A percentile compares a stretch with the other conserved stretches of the same genome.
Evolutionary conservation across 495 filamentous ascomycete species (phyloP).

Genomic region (Neurospora sp.): DNA sequence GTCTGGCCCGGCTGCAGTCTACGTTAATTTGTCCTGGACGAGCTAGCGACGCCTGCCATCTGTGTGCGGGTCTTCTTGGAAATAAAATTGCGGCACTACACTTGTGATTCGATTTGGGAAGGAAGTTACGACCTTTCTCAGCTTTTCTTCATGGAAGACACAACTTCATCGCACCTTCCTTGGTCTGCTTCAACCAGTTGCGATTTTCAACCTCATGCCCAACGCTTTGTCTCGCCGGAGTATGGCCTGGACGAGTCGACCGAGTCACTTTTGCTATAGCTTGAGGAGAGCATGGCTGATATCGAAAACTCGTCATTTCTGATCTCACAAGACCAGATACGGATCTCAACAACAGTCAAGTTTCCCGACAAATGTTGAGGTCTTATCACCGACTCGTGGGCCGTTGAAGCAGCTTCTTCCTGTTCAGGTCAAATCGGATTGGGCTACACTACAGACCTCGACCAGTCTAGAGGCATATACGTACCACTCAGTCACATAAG

Average conservation of each 20-base stretch:
- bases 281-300: background rate
- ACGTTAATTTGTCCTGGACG: too few relatives aligned
- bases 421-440: background rate
- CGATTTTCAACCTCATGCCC: background rate
- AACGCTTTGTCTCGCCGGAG: background rate
- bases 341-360: background rate
- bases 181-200: background rate
- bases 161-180: background rate
- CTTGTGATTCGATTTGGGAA: background rate
- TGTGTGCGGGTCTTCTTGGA: background rate
- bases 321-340: background rate
- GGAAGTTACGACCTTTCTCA: background rate
- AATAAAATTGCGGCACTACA: background rate
- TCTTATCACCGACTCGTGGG: background rate
- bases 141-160: background rate
- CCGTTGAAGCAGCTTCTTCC: background rate
- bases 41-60: background rate
- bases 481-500: background rate
- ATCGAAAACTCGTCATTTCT: background rate
- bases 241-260: background rate
- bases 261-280: background rate
- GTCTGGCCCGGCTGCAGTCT: too few relatives aligned
- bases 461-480: background rate
- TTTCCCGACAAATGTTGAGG: background rate
- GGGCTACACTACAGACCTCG: background rate